Conservation (phyloP, 2,329 filamentous ascomycete species). For the Zarea fungicola region DNA sequence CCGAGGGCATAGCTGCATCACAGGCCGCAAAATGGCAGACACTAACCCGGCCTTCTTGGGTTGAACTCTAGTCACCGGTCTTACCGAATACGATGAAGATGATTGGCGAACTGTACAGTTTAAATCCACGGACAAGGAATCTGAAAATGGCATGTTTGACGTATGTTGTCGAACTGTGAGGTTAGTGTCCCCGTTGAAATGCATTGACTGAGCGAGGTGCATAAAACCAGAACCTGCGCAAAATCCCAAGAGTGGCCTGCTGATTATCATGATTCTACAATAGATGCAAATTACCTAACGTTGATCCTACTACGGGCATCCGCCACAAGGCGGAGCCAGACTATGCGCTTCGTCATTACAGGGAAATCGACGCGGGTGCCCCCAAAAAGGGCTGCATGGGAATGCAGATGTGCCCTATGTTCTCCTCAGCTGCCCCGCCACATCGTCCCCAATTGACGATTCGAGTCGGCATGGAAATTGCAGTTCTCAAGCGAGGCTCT, state of each 20-base stretch:
- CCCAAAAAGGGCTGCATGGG: slow-evolving; percentile 54
- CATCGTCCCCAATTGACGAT: background rate
- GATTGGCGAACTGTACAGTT: slow-evolving; percentile 59
- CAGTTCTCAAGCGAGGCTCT: slow-evolving; percentile 40
- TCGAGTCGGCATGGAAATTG: slow-evolving; percentile 49
- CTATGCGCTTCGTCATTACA: slow-evolving; percentile 50
- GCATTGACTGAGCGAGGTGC: background rate
- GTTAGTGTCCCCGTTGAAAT: slow-evolving; percentile 26
- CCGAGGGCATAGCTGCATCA: no score
- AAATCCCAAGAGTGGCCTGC: no score
- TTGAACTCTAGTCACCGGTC: slow-evolving; percentile 55
- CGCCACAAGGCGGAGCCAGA: slow-evolving; percentile 53
- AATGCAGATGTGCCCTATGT: slow-evolving; percentile 60
- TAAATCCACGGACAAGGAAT: slow-evolving; percentile 38
- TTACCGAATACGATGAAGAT: slow-evolving; percentile 63
- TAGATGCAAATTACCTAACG: slow-evolving; percentile 66
- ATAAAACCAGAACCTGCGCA: background rate
- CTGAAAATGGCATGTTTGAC: slow-evolving; percentile 35
- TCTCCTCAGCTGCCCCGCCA: slow-evolving; percentile 25
- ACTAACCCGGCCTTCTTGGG: no score
- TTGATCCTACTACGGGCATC: slow-evolving; percentile 56
- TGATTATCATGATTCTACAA: no score
- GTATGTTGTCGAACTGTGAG: slow-evolving; percentile 62
- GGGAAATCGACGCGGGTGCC: slow-evolving; percentile 57
- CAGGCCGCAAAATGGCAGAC: no score